Percentiles rank a stretch among this genome's conserved stretches.
Evolutionary conservation across 1,284 basidiomycete genomes (phyloP).

Genomic region (Irpex rosettiformis): DNA sequence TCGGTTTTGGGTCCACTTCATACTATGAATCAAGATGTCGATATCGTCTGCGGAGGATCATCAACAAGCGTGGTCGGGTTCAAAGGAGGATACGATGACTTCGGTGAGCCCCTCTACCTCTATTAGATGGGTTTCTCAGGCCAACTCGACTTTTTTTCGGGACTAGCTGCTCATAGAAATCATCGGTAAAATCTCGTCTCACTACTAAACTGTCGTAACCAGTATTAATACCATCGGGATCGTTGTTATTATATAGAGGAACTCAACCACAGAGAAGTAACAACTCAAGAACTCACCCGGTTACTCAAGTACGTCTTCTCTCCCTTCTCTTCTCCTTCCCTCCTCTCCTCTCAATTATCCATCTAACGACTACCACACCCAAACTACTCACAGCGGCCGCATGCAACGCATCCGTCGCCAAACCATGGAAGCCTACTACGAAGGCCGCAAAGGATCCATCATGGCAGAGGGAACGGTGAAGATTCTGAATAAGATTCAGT

Average conservation of each 20-base stretch:
- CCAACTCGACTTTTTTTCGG: not conserved
- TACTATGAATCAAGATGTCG: too few relatives aligned
- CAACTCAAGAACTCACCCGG: not conserved
- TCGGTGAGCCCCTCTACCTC: not conserved
- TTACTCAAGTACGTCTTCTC: not conserved
- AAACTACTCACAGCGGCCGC: not conserved
- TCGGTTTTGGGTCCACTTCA: too few relatives aligned
- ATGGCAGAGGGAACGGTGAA: not conserved
- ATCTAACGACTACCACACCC: not conserved
- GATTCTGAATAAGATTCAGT: not conserved
- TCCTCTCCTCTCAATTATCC: not conserved
- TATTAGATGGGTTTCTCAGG: not conserved
- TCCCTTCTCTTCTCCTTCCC: not conserved
- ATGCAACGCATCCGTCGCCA: not conserved
- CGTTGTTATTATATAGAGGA: not conserved
- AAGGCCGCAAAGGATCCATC: not conserved
- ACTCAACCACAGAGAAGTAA: not conserved
- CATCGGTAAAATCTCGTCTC: not conserved
- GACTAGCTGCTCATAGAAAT: not conserved
- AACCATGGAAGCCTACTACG: not conserved
- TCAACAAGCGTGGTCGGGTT: not conserved
- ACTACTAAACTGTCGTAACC: not conserved
- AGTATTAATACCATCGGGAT: not conserved
- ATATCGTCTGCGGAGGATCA: not conserved
- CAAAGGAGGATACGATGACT: not conserved